phyloP scores from a whole-genome alignment of 2,329 filamentous ascomycete genomes.

The Metarhizium rileyi region DNA sequence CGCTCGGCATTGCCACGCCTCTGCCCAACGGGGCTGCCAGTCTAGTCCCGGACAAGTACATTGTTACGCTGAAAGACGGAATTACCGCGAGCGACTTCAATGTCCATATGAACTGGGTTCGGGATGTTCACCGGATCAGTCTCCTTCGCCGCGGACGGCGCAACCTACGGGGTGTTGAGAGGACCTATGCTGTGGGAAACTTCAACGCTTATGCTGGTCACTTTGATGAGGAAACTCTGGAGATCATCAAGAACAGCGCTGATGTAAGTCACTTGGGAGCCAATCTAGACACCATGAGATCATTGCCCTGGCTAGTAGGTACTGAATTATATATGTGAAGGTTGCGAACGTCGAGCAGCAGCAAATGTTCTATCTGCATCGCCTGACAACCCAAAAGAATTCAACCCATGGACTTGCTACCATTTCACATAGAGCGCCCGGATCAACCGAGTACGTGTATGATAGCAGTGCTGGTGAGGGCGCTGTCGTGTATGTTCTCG shows the following conservation, averaged over 20 bases:
- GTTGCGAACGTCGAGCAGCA: conserved; percentile 25
- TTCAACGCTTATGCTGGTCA: conserved; percentile 33
- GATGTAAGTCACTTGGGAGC: conserved; percentile 25
- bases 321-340: conserved; percentile 12
- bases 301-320: neutral
- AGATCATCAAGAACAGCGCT: conserved; percentile 27
- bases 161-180: conserved; percentile 20
- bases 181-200: conserved; percentile 21
- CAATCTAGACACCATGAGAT: too few species aligned
- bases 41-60: conserved; percentile 31
- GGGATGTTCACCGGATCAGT: conserved; percentile 20
- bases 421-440: conserved; percentile 30
- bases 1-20: neutral
- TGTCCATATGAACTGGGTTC: conserved; percentile 24
- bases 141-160: conserved; percentile 22
- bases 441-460: conserved; percentile 29
- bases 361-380: conserved; percentile 16
- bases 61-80: conserved; percentile 33
- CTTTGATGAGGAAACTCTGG: conserved; percentile 31
- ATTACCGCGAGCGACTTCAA: conserved; percentile 21
- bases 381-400: conserved; percentile 20
- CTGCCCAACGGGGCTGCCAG: neutral
- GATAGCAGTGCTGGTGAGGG: conserved; percentile 29
- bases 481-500: conserved; percentile 42
- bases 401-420: conserved; percentile 35